Evolutionary conservation across 2,329 filamentous ascomycete genomes (phyloP).

Genomic region (Meredithiella fracta): DNA sequence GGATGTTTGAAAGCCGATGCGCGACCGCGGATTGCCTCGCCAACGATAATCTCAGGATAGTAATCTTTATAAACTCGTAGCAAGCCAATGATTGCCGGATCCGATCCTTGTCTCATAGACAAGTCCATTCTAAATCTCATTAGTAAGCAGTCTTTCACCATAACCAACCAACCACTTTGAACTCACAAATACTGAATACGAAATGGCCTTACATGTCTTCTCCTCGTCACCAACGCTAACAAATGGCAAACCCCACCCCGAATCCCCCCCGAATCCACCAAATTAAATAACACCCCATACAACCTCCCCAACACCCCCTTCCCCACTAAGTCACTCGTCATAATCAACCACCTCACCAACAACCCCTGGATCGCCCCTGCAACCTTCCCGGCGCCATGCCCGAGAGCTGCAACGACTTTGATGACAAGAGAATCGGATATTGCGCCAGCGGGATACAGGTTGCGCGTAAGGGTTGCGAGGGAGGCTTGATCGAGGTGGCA

Average conservation of each 20-base stretch:
- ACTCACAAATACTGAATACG: slow-evolving; percentile 60
- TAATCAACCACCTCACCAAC: slow-evolving; percentile 62
- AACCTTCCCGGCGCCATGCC: slow-evolving; percentile 61
- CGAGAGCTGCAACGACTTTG: slow-evolving; percentile 55
- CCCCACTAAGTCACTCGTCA: slow-evolving; percentile 56
- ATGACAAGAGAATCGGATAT: slow-evolving; percentile 46
- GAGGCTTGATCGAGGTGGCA: slow-evolving; percentile 63
- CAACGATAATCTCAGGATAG: slow-evolving; percentile 75
- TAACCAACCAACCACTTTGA: too few relatives aligned
- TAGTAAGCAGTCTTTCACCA: background rate
- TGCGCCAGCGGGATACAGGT: slow-evolving; percentile 54
- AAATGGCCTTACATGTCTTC: slow-evolving; percentile 70
- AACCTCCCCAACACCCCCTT: slow-evolving; percentile 47
- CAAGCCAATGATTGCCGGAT: slow-evolving; percentile 56
- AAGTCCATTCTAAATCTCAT: slow-evolving; percentile 32
- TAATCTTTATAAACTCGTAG: slow-evolving; percentile 79
- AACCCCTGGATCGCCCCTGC: slow-evolving; percentile 52
- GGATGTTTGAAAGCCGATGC: slow-evolving; percentile 53
- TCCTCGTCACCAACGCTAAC: slow-evolving; percentile 59
- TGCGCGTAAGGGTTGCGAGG: slow-evolving; percentile 50
- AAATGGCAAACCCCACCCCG: slow-evolving; percentile 52
- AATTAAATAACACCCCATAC: slow-evolving; percentile 63
- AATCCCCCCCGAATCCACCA: slow-evolving; percentile 65
- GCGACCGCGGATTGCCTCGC: slow-evolving; percentile 44
- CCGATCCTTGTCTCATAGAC: slow-evolving; percentile 48